Evolutionary conservation across 2,329 filamentous ascomycete genomes (phyloP), one percentile per base, ranked within the genome.

Genomic region (Arthrobotrys entomopaga): DNA sequence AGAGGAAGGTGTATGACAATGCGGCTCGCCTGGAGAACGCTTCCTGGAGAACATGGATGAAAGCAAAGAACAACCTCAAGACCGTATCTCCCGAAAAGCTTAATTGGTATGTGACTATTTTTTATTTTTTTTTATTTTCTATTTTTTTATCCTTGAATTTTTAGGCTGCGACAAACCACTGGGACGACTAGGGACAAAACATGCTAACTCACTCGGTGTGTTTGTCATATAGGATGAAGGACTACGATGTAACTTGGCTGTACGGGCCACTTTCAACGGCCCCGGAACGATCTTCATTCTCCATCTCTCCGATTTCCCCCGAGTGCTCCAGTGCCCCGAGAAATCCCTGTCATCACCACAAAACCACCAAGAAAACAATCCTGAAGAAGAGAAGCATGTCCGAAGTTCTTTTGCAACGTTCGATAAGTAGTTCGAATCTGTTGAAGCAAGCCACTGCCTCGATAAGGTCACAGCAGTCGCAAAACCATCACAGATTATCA

Each of bases 381-480:
- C 83, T 99, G 71, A 98, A 98, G 83, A 98, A 97, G 85, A 88
- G 93, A 77, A 97, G 92, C 81, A 94, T 96, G 86, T 98, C 94
- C 0, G 94, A 98, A 81, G 87, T 96, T 48, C 97, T 98, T 88
- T 86, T 98, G 7, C 93, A 97, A 80, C 87, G 90, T 76, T 97
- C 93, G 0, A 82, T 97, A 6, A 96, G 93, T 0, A 89, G 92
- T 0, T 94, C 93, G 1, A 97, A 93, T 3, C 85, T 98, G 15
- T 83, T 98, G 16, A 94, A 96, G 82, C 92, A 96, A 82, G 93
- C 93, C 5, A 91, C 92, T 0, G 92, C 92, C 19, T 91, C 91
- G 19, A 89, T 96, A 11, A 90, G 94, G 80, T 91, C 93, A 29
- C 92, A 96, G 80, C 88, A 91, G 80, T 88, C 86, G 50, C 85